Evolutionary conservation across 371 early-diverging fungal genomes (phyloP).

Genomic region (Blakeslea trispora): DNA sequence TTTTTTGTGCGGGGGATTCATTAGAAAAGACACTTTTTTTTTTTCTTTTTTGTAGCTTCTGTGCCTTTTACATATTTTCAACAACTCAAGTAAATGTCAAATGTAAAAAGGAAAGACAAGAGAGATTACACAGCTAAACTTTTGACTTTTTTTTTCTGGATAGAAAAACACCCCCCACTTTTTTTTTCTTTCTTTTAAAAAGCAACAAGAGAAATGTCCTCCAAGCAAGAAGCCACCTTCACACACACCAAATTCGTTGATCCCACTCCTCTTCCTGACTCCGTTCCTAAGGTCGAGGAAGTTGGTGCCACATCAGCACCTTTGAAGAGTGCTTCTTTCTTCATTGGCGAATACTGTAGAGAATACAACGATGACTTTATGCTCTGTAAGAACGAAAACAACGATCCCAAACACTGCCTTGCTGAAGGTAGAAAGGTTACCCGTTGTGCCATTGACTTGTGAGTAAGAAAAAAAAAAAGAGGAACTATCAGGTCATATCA

Average conservation of each 20-base stretch:
- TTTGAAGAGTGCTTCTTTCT: constrained; percentile 89
- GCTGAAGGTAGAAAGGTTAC: constrained; percentile 95
- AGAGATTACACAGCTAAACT: background rate
- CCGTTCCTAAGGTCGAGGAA: constrained; percentile 79
- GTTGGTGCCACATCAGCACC: constrained; percentile 93
- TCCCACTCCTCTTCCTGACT: constrained; percentile 72
- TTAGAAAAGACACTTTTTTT: background rate
- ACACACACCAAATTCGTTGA: constrained; percentile 63
- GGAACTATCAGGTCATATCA: no score
- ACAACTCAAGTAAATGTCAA: background rate
- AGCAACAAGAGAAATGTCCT: constrained; percentile 28
- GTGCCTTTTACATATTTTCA: background rate
- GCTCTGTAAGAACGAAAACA: constrained; percentile 92
- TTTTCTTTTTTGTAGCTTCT: background rate
- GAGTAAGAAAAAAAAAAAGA: constrained; percentile 30
- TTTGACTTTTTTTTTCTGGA: background rate
- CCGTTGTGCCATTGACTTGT: constrained; percentile 91
- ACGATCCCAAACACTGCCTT: constrained; percentile 88
- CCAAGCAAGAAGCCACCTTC: constrained; percentile 34
- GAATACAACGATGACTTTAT: constrained; percentile 95
- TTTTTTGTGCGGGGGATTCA: constrained; percentile 1
- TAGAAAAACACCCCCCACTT: constrained; percentile 12
- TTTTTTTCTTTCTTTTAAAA: background rate
- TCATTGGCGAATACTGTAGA: constrained; percentile 88
- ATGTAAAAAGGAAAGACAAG: background rate